Evolutionary conservation across 2,329 filamentous ascomycete genomes (phyloP), one percentile per base, ranked within the genome.

Genomic region (Aspergillus thermomutatus): DNA sequence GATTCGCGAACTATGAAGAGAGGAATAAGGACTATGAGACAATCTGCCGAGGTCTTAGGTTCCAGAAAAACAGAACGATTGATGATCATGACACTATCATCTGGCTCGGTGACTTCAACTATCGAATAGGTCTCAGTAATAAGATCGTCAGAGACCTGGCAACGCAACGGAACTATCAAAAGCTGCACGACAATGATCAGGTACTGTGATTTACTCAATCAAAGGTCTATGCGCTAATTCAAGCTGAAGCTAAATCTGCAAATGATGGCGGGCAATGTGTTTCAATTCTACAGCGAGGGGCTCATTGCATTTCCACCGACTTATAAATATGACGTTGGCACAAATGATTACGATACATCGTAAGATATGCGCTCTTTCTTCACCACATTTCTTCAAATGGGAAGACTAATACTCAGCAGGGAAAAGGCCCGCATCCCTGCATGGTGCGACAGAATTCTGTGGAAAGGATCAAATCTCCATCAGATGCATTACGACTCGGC

Each of bases 21-120:
- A 82, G 94, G 55, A 97, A 99, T 69, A 85, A 89, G 55, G 94
- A 99, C 74, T 99, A 96, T 72, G 83, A 86, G 50, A 96, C 90
- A 3, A 97, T 97, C 59, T 88, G 90, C 64, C 84, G 90, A 59
- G 94, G 94, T 3, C 75, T 99, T 34, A 85, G 90, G 41, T 99
- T 99, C 70, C 93, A 96, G 73, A 85, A 91, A 54, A 96, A 97
- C 67, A 82, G 92, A 56, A 85, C 89, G 4, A 97, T 99, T 60
- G 91, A 94, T 66, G 89, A 97, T 70, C 94, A 99, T 70, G 91
- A 89, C 62, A 87, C 90, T 23, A 88, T 97, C 37, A 88, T 97
- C 53, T 99, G 94, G 93, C 83, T 97, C 45, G 94, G 94, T 4
- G 94, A 99, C 73, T 99, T 99, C 79, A 99, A 99, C 71, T 99